These are phyloP conservation scores for Vanilla planifolia DNA, from an alignment of 106 monocot species.

Conservation along the genomic window DNA sequence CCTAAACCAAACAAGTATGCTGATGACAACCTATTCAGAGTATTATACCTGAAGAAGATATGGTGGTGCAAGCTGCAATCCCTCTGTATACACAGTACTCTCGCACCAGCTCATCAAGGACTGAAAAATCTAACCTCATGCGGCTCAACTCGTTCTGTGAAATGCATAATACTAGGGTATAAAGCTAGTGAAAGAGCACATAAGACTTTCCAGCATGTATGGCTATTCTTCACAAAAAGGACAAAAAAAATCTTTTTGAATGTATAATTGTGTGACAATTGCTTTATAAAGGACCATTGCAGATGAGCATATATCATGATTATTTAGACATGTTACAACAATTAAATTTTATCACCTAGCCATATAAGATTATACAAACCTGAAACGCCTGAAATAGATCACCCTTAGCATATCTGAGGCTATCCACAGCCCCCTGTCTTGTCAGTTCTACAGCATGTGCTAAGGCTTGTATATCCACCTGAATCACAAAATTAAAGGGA, in stretches of 20 bases:
- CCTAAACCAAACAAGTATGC: neutral
- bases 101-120: conserved; percentile 84
- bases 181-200: neutral
- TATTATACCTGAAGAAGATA: conserved; percentile 46
- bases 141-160: conserved; percentile 92
- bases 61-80: conserved; percentile 41
- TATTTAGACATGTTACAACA: neutral
- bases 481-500: conserved; percentile 16
- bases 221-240: neutral
- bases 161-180: neutral
- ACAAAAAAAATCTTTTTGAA: no score
- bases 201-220: neutral
- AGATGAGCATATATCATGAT: neutral
- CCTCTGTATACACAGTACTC: conserved; percentile 97
- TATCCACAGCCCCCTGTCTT: conserved; percentile 88
- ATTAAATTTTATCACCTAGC: neutral
- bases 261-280: no score
- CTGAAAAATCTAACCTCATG: conserved; percentile 64
- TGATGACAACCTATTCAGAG: neutral
- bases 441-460: conserved; percentile 97
- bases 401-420: conserved; percentile 90
- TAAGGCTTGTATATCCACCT: conserved; percentile 99
- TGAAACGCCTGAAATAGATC: conserved; percentile 89
- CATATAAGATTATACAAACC: conserved; percentile 30
- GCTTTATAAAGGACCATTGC: neutral